Base-by-base conservation (phyloP, 768 basidiomycete species). In the Suillus hirtellus region DNA sequence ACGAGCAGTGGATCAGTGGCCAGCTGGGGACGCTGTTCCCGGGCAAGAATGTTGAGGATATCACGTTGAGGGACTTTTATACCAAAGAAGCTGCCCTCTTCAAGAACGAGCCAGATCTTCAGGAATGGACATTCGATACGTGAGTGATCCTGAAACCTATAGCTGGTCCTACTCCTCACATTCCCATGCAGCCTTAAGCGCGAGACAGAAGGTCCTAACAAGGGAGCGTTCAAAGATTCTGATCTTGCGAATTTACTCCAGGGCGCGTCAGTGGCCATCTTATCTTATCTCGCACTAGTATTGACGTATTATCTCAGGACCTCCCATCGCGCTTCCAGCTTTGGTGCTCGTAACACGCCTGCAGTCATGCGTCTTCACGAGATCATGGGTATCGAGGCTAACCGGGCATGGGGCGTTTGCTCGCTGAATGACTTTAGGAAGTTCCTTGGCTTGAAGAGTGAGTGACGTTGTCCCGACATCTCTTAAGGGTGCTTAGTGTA, bases 391-490 rank as follows among this genome's bases (percentile, higher is more conserved):
- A 93, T 95, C 53, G 86, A 90, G 68, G 81, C 88, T 63, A 89
- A 84, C 70, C 83, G 93, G 37, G 66, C 71, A 24, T 95, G 92
- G 92, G 92, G 92, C 54, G 86, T 89, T 21, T 94, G 92, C 71
- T 87, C 89, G 2, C 72, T 95, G 65, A 95, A 95, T 66, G 92
- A 94, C 64, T 95, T 95, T 76, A 80, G 92, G 62, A 87, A 88
- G 83, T 94, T 86, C 79, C 78, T 95, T 56, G 92, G 92, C 12
- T 70, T 95, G 54, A 92, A 90, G 73, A 80, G 91, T 91, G 65
- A 68, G 86, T 31, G 31, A 5, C 31, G 31, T 17, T 4, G 21
- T 9, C 21, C 8, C 34, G 4, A 2, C 1, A 24, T 56, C 1
- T 3, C 15, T n/a, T 40, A 6, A 47, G 4, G 4, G 61, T 65